Base-by-base conservation (phyloP, 1,139 yeast species). In the Sugiyamaella paludigena region DNA sequence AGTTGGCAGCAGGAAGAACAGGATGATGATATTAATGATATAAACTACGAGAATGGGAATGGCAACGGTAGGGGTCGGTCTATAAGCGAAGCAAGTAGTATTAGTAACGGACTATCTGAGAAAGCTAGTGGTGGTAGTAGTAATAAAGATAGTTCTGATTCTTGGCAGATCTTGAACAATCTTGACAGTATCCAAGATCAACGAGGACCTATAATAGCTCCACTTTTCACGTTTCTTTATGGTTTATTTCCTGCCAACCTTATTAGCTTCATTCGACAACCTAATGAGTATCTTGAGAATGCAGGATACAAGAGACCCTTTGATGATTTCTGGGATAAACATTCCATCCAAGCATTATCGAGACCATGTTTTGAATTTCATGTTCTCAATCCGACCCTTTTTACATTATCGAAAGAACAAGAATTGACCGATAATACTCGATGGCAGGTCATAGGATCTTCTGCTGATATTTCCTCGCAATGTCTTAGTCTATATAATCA, bases 191-290 rank as follows among this genome's bases (percentile, higher is more conserved):
- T 54, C 24, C 57, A 58, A 10, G 62, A 59, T 28, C 51, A 52
- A 11, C 48, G 58, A 11, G 48, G 49, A 10, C 60, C 64, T 1
- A 54, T 64, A 35, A 56, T 64, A 32, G 53, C 62, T 2, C 67
- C 72, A 9, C 57, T 75, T 12, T 72, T 69, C 43, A 74, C 82
- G 0, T 66, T 79, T 32, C 60, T 83, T 1, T 83, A 83, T 57
- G 88, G 86, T 0, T 61, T 83, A n/a, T 83, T 74, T 55, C 87
- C 88, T 0, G 65, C 72, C 29, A 78, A 79, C 56, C 63, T 81
- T 2, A 59, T 75, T 32, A 60, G 64, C 5, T 83, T 79, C 57
- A 56, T 76, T 15, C 66, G 71, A 19, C 63, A 69, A 33, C 83
- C 87, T 0, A 53, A 62, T 4, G 60, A 55, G 36, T 72, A 70